These are phyloP conservation scores for Rhizopus microsporus DNA, from an alignment of 371 early-diverging fungal genomes.

Conservation along the genomic window DNA sequence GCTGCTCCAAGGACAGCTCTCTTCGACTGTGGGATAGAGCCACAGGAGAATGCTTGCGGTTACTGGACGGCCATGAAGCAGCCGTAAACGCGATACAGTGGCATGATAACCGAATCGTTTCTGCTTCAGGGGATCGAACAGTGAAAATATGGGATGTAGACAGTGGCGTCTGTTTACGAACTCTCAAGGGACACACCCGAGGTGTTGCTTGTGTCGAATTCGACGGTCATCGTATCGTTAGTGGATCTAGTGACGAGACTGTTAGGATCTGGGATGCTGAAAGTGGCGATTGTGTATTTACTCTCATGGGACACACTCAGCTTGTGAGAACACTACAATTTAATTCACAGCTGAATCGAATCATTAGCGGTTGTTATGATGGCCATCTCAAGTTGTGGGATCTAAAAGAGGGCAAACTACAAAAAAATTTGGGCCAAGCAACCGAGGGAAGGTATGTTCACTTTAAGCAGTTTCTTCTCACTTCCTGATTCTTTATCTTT, in stretches of 20 bases:
- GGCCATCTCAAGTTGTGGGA: slow-evolving; percentile 89
- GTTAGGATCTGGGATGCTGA: slow-evolving; percentile 93
- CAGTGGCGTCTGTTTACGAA: slow-evolving; percentile 58
- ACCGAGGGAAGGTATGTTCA: slow-evolving; percentile 61
- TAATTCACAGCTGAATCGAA: slow-evolving; percentile 41
- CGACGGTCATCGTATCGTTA: slow-evolving; percentile 87
- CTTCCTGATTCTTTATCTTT: slow-evolving; percentile 16
- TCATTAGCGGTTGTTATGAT: slow-evolving; percentile 84
- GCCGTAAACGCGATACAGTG: slow-evolving; percentile 81
- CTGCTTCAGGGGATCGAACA: slow-evolving; percentile 82
- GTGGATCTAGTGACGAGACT: slow-evolving; percentile 95
- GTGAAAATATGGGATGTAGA: slow-evolving; percentile 78
- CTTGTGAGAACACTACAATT: slow-evolving; percentile 77
- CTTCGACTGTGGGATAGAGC: slow-evolving; percentile 85
- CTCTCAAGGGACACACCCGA: slow-evolving; percentile 63
- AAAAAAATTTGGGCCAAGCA: slow-evolving; percentile 55
- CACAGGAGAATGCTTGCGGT: slow-evolving; percentile 59
- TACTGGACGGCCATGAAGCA: slow-evolving; percentile 70
- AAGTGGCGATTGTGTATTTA: slow-evolving; percentile 32
- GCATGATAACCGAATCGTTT: slow-evolving; percentile 60
- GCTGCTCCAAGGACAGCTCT: slow-evolving; percentile 92
- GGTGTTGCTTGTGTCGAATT: slow-evolving; percentile 96
- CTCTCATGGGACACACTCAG: slow-evolving; percentile 70
- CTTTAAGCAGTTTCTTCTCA: neutral
- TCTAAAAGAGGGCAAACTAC: slow-evolving; percentile 52